Evolutionary conservation across 2,329 filamentous ascomycete genomes (phyloP), one percentile per base, ranked within the genome.

Genomic region (Aspergillus hortae): DNA sequence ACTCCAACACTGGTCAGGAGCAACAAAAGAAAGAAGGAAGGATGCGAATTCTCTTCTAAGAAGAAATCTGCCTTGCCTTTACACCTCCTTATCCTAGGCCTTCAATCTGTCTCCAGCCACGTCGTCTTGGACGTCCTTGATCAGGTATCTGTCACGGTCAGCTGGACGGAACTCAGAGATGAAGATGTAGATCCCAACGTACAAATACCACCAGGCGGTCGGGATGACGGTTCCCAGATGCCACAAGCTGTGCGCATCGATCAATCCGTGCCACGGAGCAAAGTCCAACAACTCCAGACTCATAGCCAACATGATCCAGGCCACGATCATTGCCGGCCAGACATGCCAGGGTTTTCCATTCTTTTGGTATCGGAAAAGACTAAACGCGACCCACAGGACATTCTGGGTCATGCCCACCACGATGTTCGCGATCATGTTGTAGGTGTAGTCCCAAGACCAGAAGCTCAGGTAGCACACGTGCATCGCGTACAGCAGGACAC

Each of bases 381-480:
- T 92, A 73, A 95, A 96, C 71, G 83, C 88, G 41, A 80, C 89
- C 94, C 94, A 97, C 52, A 97, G 74, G 4, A 86, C 48, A 64
- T 97, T 96, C 67, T 91, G 87, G 4, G 92, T 70, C 38, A 91
- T 77, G 3, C 94, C 94, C 10, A 88, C 83, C 3, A 81, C 84
- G 17, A 99, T 89, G 65, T 97, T 99, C 47, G 92, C 94, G 1
- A 88, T 85, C 91, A 99, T 97, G 69, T 99, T 99, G 75, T 99
- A 99, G 4, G 87, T 88, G 70, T 99, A 99, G 71, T 97, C 89
- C 89, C 94, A 99, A 15, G 80, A 78, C 78, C 92, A 89, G 61
- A 90, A 83, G 66, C 87, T 90, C 49, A 99, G 79, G 70, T 96
- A 99, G 43, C 77, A 81, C 44, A 96, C 84, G 68, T 99, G 94